A percentile compares a stretch with the other conserved stretches of the same genome.
Evolutionary conservation across 768 basidiomycete species (phyloP).

Genomic region (Auricularia cornea): DNA sequence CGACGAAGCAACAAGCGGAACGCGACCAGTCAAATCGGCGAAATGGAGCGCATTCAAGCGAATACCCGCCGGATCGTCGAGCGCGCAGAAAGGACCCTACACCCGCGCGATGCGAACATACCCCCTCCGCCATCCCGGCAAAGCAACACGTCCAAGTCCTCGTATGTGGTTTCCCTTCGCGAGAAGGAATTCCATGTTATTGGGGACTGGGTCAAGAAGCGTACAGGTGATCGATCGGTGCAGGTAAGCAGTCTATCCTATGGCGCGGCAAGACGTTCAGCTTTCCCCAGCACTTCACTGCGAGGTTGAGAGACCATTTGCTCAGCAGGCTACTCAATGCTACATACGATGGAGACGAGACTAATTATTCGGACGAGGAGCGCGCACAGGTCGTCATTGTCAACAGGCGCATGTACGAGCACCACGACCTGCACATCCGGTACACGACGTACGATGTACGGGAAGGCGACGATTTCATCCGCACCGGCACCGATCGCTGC

Average conservation of each 20-base stretch:
- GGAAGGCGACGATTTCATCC: constrained; percentile 13
- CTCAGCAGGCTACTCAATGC: too few relatives aligned
- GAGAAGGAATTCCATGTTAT: background rate
- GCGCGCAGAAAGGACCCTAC: too few relatives aligned
- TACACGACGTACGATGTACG: constrained; percentile 17
- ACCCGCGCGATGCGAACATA: too few relatives aligned
- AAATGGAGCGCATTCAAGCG: background rate
- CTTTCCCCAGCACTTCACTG: too few relatives aligned
- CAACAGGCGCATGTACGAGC: constrained; percentile 13
- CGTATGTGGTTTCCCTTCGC: background rate
- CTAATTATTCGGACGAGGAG: too few relatives aligned
- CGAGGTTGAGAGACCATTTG: too few relatives aligned
- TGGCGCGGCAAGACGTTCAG: background rate
- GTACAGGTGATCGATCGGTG: constrained; percentile 1
- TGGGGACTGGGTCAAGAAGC: background rate
- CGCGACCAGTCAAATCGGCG: background rate
- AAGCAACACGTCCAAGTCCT: too few relatives aligned
- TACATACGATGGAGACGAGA: too few relatives aligned
- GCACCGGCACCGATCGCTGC: constrained; percentile 8
- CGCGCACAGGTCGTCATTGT: constrained; percentile 5
- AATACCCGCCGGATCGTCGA: background rate
- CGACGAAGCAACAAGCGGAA: background rate
- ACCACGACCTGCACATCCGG: constrained; percentile 13
- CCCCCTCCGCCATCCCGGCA: too few relatives aligned
- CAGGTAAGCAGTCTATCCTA: background rate